Percentiles rank a stretch among this genome's conserved stretches.
phyloP scores from a whole-genome alignment of 441 rosid species.

The Hura crepitans region DNA sequence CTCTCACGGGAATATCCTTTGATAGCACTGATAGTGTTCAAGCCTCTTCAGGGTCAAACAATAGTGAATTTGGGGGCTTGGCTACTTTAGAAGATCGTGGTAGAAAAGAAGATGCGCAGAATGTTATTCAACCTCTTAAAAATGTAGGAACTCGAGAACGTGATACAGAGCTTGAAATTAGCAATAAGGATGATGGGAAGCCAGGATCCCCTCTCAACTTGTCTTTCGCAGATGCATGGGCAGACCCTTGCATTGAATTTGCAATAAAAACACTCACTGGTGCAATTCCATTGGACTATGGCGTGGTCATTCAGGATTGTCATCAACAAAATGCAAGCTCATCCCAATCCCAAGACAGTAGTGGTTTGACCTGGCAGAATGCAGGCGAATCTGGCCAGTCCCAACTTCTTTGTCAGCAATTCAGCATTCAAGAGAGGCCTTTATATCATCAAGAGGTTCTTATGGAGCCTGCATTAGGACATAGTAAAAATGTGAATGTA shows the following conservation, averaged over 20 bases:
- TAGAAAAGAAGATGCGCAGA: slow-evolving; percentile 20
- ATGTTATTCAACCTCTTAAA: slow-evolving; percentile 14
- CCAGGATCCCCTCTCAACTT: slow-evolving; percentile 27
- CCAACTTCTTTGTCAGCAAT: slow-evolving; percentile 38
- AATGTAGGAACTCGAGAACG: slow-evolving; percentile 17
- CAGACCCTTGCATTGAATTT: slow-evolving; percentile 92
- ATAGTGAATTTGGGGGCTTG: slow-evolving; percentile 20
- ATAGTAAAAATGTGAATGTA: slow-evolving; percentile 17
- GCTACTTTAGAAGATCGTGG: slow-evolving; percentile 23
- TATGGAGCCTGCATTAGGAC: slow-evolving; percentile 25
- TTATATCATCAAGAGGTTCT: slow-evolving; percentile 27
- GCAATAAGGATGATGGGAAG: slow-evolving; percentile 25
- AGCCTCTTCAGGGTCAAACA: slow-evolving; percentile 39
- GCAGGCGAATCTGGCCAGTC: slow-evolving; percentile 34
- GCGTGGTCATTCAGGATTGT: slow-evolving; percentile 32
- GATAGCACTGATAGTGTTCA: slow-evolving; percentile 35
- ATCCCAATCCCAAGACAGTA: slow-evolving; percentile 34
- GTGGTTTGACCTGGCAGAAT: slow-evolving; percentile 33
- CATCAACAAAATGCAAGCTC: slow-evolving; percentile 36
- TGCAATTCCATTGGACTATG: slow-evolving; percentile 59
- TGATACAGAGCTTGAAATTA: slow-evolving; percentile 24
- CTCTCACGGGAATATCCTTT: slow-evolving; percentile 65
- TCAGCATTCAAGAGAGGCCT: slow-evolving; percentile 32
- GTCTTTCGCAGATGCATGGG: slow-evolving; percentile 50
- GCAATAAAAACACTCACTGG: slow-evolving; percentile 88